phyloP scores from a whole-genome alignment of 2,329 filamentous ascomycete species.

The Hawksworthiomyces lignivorus region DNA sequence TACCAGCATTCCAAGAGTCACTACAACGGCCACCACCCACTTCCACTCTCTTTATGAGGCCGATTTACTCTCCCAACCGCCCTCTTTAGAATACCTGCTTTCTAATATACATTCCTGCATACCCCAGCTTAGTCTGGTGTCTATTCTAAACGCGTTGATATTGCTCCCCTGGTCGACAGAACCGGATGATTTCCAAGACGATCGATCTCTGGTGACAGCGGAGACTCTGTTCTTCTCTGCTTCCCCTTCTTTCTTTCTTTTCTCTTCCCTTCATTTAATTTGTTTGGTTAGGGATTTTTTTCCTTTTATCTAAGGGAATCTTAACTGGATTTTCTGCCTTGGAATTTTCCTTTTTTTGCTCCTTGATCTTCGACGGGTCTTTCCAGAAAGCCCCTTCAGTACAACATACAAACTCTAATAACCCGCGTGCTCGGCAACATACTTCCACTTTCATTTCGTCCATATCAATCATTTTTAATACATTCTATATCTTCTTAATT shows the following conservation, averaged over 20 bases:
- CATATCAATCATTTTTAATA: neutral
- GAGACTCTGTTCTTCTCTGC: too few relatives aligned
- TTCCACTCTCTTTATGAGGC: too few relatives aligned
- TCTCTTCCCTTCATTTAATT: neutral
- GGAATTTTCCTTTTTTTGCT: neutral
- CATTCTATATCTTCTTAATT: neutral
- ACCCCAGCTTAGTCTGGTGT: too few relatives aligned
- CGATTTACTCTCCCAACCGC: too few relatives aligned
- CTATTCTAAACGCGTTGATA: too few relatives aligned
- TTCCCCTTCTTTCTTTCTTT: neutral
- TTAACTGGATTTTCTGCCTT: neutral
- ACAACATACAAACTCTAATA: constrained; percentile 3
- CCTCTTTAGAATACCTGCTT: too few relatives aligned
- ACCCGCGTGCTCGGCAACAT: constrained; percentile 6
- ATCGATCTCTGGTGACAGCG: constrained; percentile 4
- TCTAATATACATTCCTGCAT: neutral
- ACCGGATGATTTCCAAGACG: constrained; percentile 9
- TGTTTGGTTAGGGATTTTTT: neutral
- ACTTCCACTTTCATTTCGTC: constrained; percentile 1
- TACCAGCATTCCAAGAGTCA: too few relatives aligned
- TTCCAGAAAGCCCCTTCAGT: constrained; percentile 1
- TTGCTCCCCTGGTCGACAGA: neutral
- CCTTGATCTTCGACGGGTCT: too few relatives aligned
- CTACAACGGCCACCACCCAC: too few relatives aligned
- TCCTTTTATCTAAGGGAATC: neutral